A percentile compares a stretch with the other conserved stretches of the same genome.
Conservation (phyloP, 129 eudicot genomes). For the Artemisia argyi region DNA sequence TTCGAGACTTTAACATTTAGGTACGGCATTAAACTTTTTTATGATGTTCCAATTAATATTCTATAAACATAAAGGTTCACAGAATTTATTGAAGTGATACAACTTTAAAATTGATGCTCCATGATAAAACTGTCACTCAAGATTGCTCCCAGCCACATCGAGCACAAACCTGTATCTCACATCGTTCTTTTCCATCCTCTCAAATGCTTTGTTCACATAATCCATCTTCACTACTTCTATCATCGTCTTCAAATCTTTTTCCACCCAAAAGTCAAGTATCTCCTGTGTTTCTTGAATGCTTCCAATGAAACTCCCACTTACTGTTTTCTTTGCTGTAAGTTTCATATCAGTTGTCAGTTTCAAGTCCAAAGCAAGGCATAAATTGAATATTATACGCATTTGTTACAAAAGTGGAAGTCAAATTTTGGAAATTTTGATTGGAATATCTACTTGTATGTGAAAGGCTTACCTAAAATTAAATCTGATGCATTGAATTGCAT, state of each 20-base stretch:
- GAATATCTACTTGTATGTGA: neutral
- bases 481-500: conserved; percentile 41
- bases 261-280: conserved; percentile 52
- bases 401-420: neutral
- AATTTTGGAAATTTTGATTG: too few species aligned
- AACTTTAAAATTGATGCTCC: neutral
- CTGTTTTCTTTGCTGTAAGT: conserved; percentile 38
- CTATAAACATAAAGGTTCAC: neutral
- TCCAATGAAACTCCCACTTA: conserved; percentile 62
- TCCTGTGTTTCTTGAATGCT: conserved; percentile 54
- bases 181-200: conserved; percentile 55
- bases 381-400: neutral
- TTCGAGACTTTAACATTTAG: neutral
- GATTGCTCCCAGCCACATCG: conserved; percentile 56
- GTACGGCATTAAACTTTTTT: neutral
- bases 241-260: conserved; percentile 46
- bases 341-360: neutral
- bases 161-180: conserved; percentile 63
- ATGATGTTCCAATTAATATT: neutral
- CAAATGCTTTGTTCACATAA: conserved; percentile 61
- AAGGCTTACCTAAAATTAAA: conserved; percentile 45
- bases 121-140: conserved; percentile 30
- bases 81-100: conserved; percentile 22
- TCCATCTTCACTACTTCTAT: conserved; percentile 61
- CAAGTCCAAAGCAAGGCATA: neutral